These are phyloP conservation scores for Draba incana DNA, from an alignment of 345 rosid species.

Conservation along the genomic window DNA sequence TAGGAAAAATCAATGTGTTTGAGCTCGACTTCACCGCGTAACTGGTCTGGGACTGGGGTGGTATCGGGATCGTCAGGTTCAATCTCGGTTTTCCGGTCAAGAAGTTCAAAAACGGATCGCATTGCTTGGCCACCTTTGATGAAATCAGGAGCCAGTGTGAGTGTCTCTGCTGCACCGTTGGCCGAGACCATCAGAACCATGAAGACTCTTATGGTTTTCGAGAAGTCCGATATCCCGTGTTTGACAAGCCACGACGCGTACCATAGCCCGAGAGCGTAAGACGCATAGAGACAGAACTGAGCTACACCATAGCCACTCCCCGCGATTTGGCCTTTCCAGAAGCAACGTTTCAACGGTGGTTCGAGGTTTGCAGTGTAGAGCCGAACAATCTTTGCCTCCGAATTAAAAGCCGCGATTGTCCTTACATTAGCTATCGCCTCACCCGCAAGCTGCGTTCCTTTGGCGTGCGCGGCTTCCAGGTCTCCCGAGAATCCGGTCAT, in stretches of 20 bases:
- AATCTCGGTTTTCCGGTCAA: constrained; percentile 96
- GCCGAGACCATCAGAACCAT: constrained; percentile 99
- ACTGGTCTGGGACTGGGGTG: constrained; percentile 70
- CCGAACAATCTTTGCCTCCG: constrained; percentile 82
- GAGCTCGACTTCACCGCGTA: constrained; percentile 93
- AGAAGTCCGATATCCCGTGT: constrained; percentile 97
- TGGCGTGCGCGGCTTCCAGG: constrained; percentile 89
- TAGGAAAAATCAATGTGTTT: constrained; percentile 95
- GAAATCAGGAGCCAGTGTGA: constrained; percentile 96
- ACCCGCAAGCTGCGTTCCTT: constrained; percentile 94
- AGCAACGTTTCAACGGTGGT: constrained; percentile 78
- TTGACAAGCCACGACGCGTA: constrained; percentile 99
- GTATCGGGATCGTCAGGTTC: constrained; percentile 95
- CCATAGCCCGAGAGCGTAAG: constrained; percentile 99
- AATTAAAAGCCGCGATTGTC: constrained; percentile 97
- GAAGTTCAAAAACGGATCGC: constrained; percentile 89
- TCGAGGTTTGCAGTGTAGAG: constrained; percentile 82
- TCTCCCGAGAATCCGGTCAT: constrained; percentile 97
- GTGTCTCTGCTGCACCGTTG: constrained; percentile 97
- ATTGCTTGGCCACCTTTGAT: constrained; percentile 97
- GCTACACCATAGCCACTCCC: constrained; percentile 97
- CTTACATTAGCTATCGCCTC: constrained; percentile 97
- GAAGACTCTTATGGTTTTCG: constrained; percentile 93
- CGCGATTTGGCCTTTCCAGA: constrained; percentile 99
- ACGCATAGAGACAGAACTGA: constrained; percentile 89